phyloP scores from a whole-genome alignment of 2,329 filamentous ascomycete genomes.

The Epichloe festucae region DNA sequence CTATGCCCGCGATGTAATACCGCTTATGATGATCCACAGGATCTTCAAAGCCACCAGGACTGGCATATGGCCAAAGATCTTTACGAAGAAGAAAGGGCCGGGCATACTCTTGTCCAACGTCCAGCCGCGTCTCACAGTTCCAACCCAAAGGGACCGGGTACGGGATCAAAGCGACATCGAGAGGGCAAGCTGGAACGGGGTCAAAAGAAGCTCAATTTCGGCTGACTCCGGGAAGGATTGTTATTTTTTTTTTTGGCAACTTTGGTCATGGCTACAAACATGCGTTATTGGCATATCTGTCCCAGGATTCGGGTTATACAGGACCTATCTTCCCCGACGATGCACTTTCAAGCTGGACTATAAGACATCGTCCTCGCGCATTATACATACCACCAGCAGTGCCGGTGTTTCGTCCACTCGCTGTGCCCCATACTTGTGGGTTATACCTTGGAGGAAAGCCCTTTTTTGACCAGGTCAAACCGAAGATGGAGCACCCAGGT shows the following conservation, averaged over 20 bases:
- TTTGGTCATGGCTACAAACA: background rate
- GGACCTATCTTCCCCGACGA: background rate
- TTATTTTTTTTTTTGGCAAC: background rate
- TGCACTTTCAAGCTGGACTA: background rate
- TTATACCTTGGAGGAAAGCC: background rate
- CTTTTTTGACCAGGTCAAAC: background rate
- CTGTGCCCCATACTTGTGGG: background rate
- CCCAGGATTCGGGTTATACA: background rate
- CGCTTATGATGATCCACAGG: constrained; percentile 42
- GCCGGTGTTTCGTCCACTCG: background rate
- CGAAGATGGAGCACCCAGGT: background rate
- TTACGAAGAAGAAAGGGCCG: constrained; percentile 48
- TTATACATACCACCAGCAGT: background rate
- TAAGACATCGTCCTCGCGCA: background rate
- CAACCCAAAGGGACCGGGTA: constrained; percentile 18
- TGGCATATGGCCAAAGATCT: constrained; percentile 92
- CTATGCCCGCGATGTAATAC: constrained; percentile 54
- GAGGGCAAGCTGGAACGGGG: constrained; percentile 37
- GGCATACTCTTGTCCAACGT: constrained; percentile 28
- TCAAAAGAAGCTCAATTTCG: constrained; percentile 48
- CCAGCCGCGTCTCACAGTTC: constrained; percentile 19
- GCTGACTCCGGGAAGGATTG: constrained; percentile 22
- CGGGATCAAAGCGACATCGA: constrained; percentile 28
- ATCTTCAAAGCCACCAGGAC: constrained; percentile 66
- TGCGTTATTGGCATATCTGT: background rate